phyloP scores from a whole-genome alignment of 805 yeast genomes.

The Candida rishiriensis region DNA sequence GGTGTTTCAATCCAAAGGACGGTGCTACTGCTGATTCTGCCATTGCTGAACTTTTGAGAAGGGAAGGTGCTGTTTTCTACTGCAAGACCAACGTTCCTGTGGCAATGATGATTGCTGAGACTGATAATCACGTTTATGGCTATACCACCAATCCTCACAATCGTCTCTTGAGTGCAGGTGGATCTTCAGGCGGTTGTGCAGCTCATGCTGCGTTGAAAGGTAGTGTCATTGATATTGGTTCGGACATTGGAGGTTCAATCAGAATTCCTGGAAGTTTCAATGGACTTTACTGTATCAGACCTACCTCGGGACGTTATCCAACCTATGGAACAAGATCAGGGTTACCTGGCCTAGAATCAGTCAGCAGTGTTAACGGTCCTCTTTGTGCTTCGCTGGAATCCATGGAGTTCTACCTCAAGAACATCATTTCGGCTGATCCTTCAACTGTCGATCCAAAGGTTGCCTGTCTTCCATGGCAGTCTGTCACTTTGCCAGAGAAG shows the following conservation, averaged over 20 bases:
- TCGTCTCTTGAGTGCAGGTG: conserved; percentile 52
- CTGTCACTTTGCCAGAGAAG: conserved; percentile 15
- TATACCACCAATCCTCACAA: conserved; percentile 48
- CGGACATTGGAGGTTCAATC: conserved; percentile 36
- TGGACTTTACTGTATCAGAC: conserved; percentile 53
- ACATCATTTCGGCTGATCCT: conserved; percentile 31
- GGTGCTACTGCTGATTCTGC: conserved; percentile 33
- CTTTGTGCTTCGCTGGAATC: conserved; percentile 46
- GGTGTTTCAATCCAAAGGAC: conserved; percentile 20
- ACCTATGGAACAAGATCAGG: conserved; percentile 36
- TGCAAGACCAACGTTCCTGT: conserved; percentile 56
- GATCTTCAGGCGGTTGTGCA: conserved; percentile 66
- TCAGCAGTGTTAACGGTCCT: conserved; percentile 56
- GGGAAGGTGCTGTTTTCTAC: conserved; percentile 49
- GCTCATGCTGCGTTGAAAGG: conserved; percentile 53
- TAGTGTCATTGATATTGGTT: conserved; percentile 55
- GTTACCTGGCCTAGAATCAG: conserved; percentile 47
- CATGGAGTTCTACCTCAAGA: conserved; percentile 44
- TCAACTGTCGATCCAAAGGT: conserved; percentile 47
- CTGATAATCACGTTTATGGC: conserved; percentile 48
- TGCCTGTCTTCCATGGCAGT: conserved; percentile 43
- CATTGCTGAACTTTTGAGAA: conserved; percentile 34
- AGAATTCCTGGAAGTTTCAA: conserved; percentile 58
- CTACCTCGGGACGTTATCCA: conserved; percentile 34
- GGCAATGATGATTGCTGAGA: conserved; percentile 57